These are phyloP conservation scores for Candida arabinofermentans DNA, from an alignment of 805 yeast genomes.

Conservation along the genomic window DNA sequence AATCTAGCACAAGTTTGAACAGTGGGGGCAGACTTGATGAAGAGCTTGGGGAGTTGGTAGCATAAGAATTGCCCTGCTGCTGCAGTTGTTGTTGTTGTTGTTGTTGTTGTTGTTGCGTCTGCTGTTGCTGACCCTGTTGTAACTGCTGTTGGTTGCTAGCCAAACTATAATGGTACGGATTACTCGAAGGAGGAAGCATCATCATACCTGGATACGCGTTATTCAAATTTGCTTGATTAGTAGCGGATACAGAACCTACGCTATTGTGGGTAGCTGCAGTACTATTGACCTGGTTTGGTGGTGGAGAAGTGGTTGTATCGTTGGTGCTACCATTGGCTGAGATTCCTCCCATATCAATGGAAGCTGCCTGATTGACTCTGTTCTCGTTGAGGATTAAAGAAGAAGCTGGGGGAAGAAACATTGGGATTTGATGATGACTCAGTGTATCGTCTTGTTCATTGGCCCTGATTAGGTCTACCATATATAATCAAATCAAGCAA, in stretches of 20 bases:
- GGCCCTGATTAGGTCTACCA: background rate
- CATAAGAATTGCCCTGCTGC: constrained; percentile 7
- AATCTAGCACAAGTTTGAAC: constrained; percentile 24
- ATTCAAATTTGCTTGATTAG: background rate
- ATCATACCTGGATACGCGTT: constrained; percentile 6
- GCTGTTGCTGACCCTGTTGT: constrained; percentile 1
- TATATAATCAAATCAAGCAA: background rate
- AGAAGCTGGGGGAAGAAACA: constrained; percentile 16
- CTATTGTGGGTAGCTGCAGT: background rate
- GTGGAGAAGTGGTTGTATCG: background rate
- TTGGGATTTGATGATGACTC: constrained; percentile 8
- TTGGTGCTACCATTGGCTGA: background rate
- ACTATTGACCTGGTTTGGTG: background rate
- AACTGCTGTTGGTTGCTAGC: constrained; percentile 1
- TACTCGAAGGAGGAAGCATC: constrained; percentile 17
- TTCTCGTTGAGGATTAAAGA: constrained; percentile 12
- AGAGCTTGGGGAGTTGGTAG: constrained; percentile 2
- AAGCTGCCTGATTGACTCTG: constrained; percentile 7
- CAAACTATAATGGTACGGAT: constrained; percentile 10
- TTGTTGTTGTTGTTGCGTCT: constrained; percentile 3
- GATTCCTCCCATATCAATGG: background rate
- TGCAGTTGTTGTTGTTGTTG: constrained; percentile 7
- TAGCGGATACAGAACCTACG: too few relatives aligned
- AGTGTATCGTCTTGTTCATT: constrained; percentile 1
- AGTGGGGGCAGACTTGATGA: constrained; percentile 20